A percentile compares a stretch with the other conserved stretches of the same genome.
phyloP scores from a whole-genome alignment of 345 rosid species.

The Cardamine resedifolia region DNA sequence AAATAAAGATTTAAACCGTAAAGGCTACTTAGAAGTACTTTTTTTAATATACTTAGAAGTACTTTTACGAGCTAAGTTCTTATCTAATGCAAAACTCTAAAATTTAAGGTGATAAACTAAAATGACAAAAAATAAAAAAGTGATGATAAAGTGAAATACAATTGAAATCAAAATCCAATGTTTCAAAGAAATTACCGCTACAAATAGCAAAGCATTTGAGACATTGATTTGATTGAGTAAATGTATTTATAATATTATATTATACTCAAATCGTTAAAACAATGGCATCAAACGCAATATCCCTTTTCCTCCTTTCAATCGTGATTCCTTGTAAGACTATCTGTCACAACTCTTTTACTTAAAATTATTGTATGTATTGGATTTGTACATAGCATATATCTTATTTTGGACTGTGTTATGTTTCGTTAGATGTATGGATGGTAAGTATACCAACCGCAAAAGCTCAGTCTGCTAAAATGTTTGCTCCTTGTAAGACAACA shows the following conservation, averaged over 20 bases:
- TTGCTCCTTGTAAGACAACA: constrained; percentile 6
- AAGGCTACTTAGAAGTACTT: no score
- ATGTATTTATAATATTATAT: background rate
- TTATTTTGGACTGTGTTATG: background rate
- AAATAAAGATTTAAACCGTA: background rate
- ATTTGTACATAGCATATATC: no score
- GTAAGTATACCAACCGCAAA: background rate
- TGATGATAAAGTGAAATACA: no score
- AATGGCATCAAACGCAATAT: background rate
- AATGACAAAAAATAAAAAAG: no score
- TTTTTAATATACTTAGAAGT: no score
- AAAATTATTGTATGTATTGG: no score
- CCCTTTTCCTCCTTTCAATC: background rate
- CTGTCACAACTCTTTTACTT: background rate
- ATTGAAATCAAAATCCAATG: background rate
- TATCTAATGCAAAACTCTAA: background rate
- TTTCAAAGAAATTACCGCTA: background rate
- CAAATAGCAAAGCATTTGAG: background rate
- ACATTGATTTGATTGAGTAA: no score
- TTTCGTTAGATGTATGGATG: background rate
- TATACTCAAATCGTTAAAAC: background rate
- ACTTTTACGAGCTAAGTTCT: background rate
- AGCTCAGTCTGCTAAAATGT: background rate
- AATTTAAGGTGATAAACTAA: background rate
- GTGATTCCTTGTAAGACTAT: constrained; percentile 3